Evolutionary conservation across 495 filamentous ascomycete genomes (phyloP).

Genomic region (Aspergillus egyptiacus): DNA sequence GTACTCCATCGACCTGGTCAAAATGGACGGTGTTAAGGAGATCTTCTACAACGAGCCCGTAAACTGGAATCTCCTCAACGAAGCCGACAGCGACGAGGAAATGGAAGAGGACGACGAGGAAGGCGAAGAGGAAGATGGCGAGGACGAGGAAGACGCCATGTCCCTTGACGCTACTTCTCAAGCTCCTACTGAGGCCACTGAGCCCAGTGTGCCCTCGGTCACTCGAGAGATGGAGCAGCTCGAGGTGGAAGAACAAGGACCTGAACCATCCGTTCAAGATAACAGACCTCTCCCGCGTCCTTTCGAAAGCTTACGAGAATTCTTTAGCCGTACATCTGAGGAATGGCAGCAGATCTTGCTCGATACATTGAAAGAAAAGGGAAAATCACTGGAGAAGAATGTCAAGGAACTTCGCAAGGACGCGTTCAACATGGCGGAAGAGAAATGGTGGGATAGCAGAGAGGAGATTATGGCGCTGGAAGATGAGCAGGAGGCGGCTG

Average conservation of each 20-base stretch:
- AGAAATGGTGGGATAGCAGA: slow-evolving; percentile 97
- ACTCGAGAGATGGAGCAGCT: slow-evolving; percentile 58
- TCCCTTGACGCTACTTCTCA: slow-evolving; percentile 34
- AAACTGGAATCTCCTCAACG: slow-evolving; percentile 74
- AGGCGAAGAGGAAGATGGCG: slow-evolving; percentile 57
- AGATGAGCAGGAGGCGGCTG: slow-evolving; percentile 93
- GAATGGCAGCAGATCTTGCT: slow-evolving; percentile 86
- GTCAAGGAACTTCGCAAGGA: slow-evolving; percentile 88
- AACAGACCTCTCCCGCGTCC: slow-evolving; percentile 58
- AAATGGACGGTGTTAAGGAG: slow-evolving; percentile 85
- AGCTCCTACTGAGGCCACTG: slow-evolving; percentile 32
- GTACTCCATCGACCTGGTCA: slow-evolving; percentile 84
- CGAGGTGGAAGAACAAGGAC: slow-evolving; percentile 51
- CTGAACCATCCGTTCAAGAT: slow-evolving; percentile 42
- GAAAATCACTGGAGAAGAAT: slow-evolving; percentile 47
- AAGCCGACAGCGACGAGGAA: slow-evolving; percentile 63
- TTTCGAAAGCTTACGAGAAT: slow-evolving; percentile 87
- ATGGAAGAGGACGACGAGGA: slow-evolving; percentile 65
- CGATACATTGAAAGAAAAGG: slow-evolving; percentile 56
- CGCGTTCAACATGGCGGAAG: slow-evolving; percentile 84
- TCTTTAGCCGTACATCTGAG: slow-evolving; percentile 80
- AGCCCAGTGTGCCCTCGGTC: slow-evolving; percentile 33
- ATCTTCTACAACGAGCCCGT: slow-evolving; percentile 77
- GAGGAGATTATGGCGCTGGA: slow-evolving; percentile 91
- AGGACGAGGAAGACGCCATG: slow-evolving; percentile 37